Conservation (phyloP, 192 early-diverging fungal genomes). For the Linnemannia exigua region DNA sequence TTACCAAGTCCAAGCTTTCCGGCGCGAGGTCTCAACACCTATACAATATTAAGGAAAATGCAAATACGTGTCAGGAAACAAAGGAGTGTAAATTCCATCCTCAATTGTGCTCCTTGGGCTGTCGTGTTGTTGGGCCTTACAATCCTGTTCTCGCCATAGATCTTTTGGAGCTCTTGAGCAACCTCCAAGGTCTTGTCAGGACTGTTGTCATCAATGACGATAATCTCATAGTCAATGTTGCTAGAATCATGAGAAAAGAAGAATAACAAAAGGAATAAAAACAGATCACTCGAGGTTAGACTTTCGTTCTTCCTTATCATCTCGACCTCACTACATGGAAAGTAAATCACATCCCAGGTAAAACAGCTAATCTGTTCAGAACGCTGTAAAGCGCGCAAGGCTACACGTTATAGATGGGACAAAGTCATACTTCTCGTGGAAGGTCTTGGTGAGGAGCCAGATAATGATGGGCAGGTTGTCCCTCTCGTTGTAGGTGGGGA, state of each 20-base stretch:
- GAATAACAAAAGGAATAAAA: background rate
- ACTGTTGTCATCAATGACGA: slow-evolving; percentile 96
- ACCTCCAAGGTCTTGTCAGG: slow-evolving; percentile 97
- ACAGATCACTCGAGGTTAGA: background rate
- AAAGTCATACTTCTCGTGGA: slow-evolving; percentile 75
- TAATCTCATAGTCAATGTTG: slow-evolving; percentile 94
- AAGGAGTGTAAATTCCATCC: background rate
- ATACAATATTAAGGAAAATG: background rate
- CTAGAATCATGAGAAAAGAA: slow-evolving; percentile 49
- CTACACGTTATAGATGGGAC: background rate
- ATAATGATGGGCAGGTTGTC: slow-evolving; percentile 96
- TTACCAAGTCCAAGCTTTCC: slow-evolving; percentile 94
- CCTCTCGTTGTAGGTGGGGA: slow-evolving; percentile 99
- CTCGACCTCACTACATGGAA: no score
- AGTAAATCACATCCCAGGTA: no score
- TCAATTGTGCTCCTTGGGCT: no score
- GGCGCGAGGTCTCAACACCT: slow-evolving; percentile 92
- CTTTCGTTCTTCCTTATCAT: slow-evolving; percentile 7
- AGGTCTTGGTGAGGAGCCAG: slow-evolving; percentile 92
- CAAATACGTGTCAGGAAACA: background rate
- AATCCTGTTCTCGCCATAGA: slow-evolving; percentile 91
- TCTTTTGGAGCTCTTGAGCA: slow-evolving; percentile 86
- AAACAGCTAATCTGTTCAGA: background rate
- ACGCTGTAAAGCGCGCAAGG: background rate
- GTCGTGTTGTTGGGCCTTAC: slow-evolving; percentile 61